Evolutionary conservation across 345 rosid species (phyloP), one percentile per base, ranked within the genome.

Genomic region (Lepidium aucheri): DNA sequence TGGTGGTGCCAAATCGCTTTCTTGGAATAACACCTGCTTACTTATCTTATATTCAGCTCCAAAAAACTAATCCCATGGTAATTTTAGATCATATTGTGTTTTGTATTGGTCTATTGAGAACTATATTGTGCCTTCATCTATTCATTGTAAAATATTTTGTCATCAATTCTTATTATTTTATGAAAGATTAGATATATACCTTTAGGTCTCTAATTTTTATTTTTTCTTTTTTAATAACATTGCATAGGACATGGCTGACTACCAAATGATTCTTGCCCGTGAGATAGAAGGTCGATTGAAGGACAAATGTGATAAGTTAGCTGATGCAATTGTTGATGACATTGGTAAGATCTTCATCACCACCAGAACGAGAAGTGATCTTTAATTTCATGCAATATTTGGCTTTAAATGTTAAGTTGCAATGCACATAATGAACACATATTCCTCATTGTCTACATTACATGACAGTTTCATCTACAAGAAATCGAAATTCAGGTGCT

Each of bases 1-100:
- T 65, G 97, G 99, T 72, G 99, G 97, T 73, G 56, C 88, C 96
- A 6, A 86, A 90, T 80, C 89, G 96, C 24, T 94, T 86, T 76
- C 89, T 94, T 57, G 97, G 99, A 60, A 81, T 90, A 60, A 88
- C 97, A 40, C 93, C 96, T 56, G 77, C 86, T 51, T 90, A 90
- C 79, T 74, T 94, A 53, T 86, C 95, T 81, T 85, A 86, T 81
- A 87, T 84, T 57, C 97, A 94, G 81, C 92, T 84, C 63, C 99
- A 85, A 57, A 81, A 82, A 47, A 47, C 89, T 42, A 74, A 73
- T 33, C 60, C 80, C 58, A 76, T 88, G 95, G 99, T 94, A 81
- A 13, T 50, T 50, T 65, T 57, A 42, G 65, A 63, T 55, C 74
- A 39, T 47, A 42, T 10, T 44, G 33, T 59, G 34, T 33, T 17